These are phyloP conservation scores for Cryptococcus sp. DNA, from an alignment of 1,284 basidiomycete genomes.

Conservation along the genomic window DNA sequence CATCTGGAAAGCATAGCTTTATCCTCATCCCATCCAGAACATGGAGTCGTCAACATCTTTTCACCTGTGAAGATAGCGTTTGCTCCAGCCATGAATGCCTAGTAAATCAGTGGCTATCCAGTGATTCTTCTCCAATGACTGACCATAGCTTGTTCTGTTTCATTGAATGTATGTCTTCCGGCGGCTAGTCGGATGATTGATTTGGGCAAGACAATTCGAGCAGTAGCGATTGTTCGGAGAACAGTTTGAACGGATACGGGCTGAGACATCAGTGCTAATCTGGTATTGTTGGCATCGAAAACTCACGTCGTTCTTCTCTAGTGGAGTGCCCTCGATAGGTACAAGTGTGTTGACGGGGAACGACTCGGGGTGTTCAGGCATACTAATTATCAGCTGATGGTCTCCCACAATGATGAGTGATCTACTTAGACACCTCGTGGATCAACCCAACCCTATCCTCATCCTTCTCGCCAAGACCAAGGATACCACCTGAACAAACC, in stretches of 20 bases:
- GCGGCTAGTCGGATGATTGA: slow-evolving; percentile 96
- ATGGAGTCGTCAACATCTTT: slow-evolving; percentile 94
- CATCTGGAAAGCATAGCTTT: slow-evolving; percentile 89
- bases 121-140: slow-evolving; percentile 2
- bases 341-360: slow-evolving; percentile 96
- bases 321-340: slow-evolving; percentile 58
- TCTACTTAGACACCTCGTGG: slow-evolving; percentile 84
- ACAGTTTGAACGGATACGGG: slow-evolving; percentile 76
- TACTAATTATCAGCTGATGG: slow-evolving; percentile 51
- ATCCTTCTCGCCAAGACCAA: slow-evolving; percentile 90
- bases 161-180: slow-evolving; percentile 81
- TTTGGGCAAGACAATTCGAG: slow-evolving; percentile 82
- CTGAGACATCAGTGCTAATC: slow-evolving; percentile 49
- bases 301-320: slow-evolving; percentile 55
- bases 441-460: slow-evolving; percentile 89
- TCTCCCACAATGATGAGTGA: slow-evolving; percentile 5
- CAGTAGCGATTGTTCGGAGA: slow-evolving; percentile 90
- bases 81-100: slow-evolving; percentile 90
- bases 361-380: slow-evolving; percentile 93
- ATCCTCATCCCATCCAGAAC: slow-evolving; percentile 91
- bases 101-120: slow-evolving; percentile 1
- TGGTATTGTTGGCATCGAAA: background rate
- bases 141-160: slow-evolving; percentile 91
- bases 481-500: slow-evolving; percentile 94
- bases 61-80: slow-evolving; percentile 98